Conservation (phyloP, 1,284 basidiomycete genomes). For the Ganoderma resinaceum region DNA sequence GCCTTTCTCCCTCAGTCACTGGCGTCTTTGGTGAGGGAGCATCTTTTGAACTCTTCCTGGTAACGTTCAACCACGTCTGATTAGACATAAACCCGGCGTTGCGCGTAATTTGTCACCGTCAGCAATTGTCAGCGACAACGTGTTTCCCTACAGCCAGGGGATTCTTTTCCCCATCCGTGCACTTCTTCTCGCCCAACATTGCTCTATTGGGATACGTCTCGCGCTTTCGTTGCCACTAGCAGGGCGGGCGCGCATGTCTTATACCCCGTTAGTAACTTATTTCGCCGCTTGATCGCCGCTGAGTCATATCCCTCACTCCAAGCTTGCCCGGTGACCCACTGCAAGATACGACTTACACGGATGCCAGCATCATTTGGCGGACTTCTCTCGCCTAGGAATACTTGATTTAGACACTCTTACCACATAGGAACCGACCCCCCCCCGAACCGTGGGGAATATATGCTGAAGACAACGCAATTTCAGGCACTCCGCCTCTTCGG, state of each 20-base stretch:
- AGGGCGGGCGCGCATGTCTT: neutral
- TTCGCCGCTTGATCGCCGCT: neutral
- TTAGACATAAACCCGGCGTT: neutral
- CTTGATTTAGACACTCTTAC: neutral
- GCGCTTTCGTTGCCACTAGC: too few species aligned
- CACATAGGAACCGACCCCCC: neutral
- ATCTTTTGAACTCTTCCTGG: neutral
- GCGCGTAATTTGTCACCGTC: neutral
- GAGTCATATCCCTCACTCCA: too few species aligned
- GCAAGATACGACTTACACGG: neutral
- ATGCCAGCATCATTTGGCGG: neutral
- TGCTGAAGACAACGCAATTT: neutral
- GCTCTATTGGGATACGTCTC: neutral
- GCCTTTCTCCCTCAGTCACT: too few species aligned
- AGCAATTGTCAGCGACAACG: neutral
- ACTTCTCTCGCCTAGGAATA: neutral
- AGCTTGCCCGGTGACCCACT: neutral
- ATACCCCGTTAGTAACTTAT: neutral
- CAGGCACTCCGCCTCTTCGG: neutral
- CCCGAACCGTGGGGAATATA: neutral
- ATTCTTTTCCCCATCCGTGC: neutral
- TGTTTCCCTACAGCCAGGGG: neutral
- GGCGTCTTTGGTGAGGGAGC: neutral
- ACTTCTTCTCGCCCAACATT: neutral
- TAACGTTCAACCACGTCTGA: neutral